These are phyloP conservation scores for Boletus pseudopeckii DNA, from an alignment of 768 basidiomycete genomes.

Conservation along the genomic window DNA sequence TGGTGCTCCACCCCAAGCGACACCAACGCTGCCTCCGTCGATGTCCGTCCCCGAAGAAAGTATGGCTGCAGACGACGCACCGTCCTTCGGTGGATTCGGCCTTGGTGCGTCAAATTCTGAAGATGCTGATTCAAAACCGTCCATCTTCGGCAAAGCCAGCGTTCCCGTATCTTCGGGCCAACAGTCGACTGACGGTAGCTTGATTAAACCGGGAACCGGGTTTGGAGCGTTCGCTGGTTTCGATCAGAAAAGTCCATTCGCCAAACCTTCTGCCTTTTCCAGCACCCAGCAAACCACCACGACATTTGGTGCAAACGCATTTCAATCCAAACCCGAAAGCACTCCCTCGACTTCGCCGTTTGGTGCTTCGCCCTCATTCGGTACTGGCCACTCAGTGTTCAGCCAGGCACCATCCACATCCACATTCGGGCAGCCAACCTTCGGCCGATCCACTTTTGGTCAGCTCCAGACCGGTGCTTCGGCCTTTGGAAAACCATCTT, in stretches of 20 bases:
- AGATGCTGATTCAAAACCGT: slow-evolving; percentile 24
- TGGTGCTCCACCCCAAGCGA: slow-evolving; percentile 7
- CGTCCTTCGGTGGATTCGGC: slow-evolving; percentile 32
- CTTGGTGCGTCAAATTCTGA: slow-evolving; percentile 26
- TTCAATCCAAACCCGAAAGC: slow-evolving; percentile 14
- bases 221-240: slow-evolving; percentile 32
- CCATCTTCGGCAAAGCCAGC: slow-evolving; percentile 33
- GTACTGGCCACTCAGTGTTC: slow-evolving; percentile 33
- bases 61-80: slow-evolving; percentile 33
- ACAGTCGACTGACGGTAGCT: slow-evolving; percentile 14
- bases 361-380: slow-evolving; percentile 34
- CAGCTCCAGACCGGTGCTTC: slow-evolving; percentile 14
- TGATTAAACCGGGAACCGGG: slow-evolving; percentile 34
- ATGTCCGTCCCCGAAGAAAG: slow-evolving; percentile 24
- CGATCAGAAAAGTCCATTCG: slow-evolving; percentile 28
- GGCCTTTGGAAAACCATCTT: slow-evolving; percentile 24
- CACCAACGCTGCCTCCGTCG: not conserved
- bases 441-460: slow-evolving; percentile 36
- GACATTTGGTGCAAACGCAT: slow-evolving; percentile 15
- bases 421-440: slow-evolving; percentile 38
- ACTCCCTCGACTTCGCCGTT: slow-evolving; percentile 22
- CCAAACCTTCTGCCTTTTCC: slow-evolving; percentile 22
- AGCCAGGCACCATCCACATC: slow-evolving; percentile 22
- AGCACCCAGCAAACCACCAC: slow-evolving; percentile 6
- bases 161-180: slow-evolving; percentile 6